Base-by-base conservation (phyloP, 140 eudicot genomes). In the Flaveria floridana region DNA sequence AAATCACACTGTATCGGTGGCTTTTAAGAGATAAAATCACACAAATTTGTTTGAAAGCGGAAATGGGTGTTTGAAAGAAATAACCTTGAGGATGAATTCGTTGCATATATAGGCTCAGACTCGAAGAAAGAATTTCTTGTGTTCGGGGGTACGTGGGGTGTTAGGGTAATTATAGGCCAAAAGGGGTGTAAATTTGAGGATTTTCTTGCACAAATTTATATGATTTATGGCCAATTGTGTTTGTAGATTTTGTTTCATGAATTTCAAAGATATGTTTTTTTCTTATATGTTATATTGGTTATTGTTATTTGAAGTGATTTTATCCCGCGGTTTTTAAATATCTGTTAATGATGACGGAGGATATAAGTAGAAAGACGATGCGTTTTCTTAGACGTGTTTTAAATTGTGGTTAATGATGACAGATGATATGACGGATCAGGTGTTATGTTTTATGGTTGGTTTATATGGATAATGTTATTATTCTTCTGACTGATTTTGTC, bases 61-160 rank as follows among this genome's bases (percentile, higher is more conserved):
- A 64, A 72, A 64, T 53, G 82, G 69, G 82, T 72, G 16, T 79
- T 72, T 72, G 74, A 72, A 21, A 65, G 74, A 79, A 64, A 79
- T 21, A 72, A 42, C 66, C 30, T 79, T 37, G 69, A 64, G 65
- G 65, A 61, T 34, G 41, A 34, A 34, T 34, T 65, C 53, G 73
- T 52, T 30, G 73, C 67, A 11, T 44, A 44, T 72, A 79, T 79
- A 73, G 44, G 64, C 79, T 52, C 75, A 30, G 75, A 55, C 65
- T 73, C 65, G 76, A 46, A 57, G 78, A 59, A 74, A 74, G 47
- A 51, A 68, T 26, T 46, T 51, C 50, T 72, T 51, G 78, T 72
- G 58, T 64, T 53, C 69, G 70, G 62, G 58, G 50, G 46, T 58
- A 56, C 70, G 61, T 57, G 74, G 79, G 79, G 83, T 57, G 79